Conservation (phyloP, 2,329 filamentous ascomycete species). For the Aspergillus spinulosporus region DNA sequence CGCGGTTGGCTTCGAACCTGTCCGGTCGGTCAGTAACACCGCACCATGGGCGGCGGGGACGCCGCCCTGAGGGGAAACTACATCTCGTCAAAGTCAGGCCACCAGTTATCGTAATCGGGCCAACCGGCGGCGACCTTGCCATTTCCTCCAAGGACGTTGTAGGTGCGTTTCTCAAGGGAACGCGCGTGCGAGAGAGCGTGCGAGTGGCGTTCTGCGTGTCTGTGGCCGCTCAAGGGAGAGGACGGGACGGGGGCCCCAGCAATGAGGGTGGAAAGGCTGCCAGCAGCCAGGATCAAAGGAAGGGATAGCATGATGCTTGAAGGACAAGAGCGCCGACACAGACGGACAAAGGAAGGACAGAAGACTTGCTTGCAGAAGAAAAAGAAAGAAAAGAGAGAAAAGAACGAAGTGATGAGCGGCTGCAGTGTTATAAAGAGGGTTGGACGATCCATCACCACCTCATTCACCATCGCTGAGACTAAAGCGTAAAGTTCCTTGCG, state of each 20-base stretch:
- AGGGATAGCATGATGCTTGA: slow-evolving; percentile 11
- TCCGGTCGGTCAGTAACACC: too few species aligned
- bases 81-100: slow-evolving; percentile 25
- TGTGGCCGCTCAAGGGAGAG: slow-evolving; percentile 20
- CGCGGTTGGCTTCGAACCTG: slow-evolving; percentile 21
- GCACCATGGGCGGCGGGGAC: too few species aligned
- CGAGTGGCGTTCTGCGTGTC: not conserved
- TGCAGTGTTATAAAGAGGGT: not conserved
- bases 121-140: slow-evolving; percentile 25
- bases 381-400: slow-evolving; percentile 2
- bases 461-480: too few species aligned
- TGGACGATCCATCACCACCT: not conserved
- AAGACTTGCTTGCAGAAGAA: slow-evolving; percentile 13
- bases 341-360: slow-evolving; percentile 14
- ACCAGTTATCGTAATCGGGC: slow-evolving; percentile 26
- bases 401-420: not conserved
- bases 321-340: slow-evolving; percentile 11
- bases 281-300: slow-evolving; percentile 30
- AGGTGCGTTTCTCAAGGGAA: slow-evolving; percentile 8
- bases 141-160: slow-evolving; percentile 13
- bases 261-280: slow-evolving; percentile 33
- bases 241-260: slow-evolving; percentile 28
- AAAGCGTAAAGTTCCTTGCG: not conserved
- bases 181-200: slow-evolving; percentile 1
- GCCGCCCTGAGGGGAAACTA: slow-evolving; percentile 7